These are phyloP conservation scores for Alternaria sp. DNA, from an alignment of 2,329 filamentous ascomycete genomes.

Conservation along the genomic window DNA sequence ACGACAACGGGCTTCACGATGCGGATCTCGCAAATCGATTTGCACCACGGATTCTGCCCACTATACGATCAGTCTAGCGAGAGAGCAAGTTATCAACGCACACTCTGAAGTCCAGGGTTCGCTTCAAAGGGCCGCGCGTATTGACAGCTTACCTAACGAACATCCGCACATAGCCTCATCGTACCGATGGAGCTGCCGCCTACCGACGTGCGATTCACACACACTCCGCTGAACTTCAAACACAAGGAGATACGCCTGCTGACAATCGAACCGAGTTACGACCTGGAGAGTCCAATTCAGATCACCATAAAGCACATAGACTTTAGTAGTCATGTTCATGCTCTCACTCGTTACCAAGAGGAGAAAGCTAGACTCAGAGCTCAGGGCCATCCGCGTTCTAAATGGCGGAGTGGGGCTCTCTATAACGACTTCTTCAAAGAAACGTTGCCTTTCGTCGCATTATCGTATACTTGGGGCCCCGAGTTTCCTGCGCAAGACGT, in stretches of 20 bases:
- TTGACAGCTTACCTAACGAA: neutral
- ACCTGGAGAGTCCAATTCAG: neutral
- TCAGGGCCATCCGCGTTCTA: too few species aligned
- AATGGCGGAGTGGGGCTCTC: neutral
- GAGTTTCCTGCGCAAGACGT: neutral
- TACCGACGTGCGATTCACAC: neutral
- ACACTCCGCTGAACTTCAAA: neutral
- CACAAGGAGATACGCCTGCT: neutral
- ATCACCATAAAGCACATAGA: neutral
- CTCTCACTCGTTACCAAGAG: neutral
- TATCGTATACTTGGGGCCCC: neutral
- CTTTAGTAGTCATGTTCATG: neutral
- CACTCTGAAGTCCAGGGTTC: neutral
- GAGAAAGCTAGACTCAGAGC: too few species aligned
- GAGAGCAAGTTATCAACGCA: neutral
- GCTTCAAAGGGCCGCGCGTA: neutral
- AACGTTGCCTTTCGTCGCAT: neutral
- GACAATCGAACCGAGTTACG: neutral
- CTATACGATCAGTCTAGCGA: neutral
- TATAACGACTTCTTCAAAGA: accelerated
- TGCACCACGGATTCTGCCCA: neutral
- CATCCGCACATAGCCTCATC: neutral
- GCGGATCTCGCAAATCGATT: neutral
- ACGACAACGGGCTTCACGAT: neutral
- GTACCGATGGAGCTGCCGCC: neutral